A percentile compares a stretch with the other conserved stretches of the same genome.
phyloP scores from a whole-genome alignment of 2,329 filamentous ascomycete species.

The Dendryphion nanum region DNA sequence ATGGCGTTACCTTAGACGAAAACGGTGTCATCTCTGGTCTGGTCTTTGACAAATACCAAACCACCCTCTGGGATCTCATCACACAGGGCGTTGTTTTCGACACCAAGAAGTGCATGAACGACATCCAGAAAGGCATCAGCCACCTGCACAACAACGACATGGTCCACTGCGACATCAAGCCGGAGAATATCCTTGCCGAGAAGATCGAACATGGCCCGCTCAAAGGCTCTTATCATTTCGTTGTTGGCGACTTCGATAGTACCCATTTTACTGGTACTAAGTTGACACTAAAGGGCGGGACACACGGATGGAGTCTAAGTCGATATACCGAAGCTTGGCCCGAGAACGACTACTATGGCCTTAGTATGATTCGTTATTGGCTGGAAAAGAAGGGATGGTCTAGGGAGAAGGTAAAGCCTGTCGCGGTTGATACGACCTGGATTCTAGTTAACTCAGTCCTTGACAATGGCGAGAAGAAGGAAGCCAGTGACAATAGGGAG shows the following conservation, averaged over 20 bases:
- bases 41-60: conserved; percentile 4
- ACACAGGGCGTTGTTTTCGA: not conserved
- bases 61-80: conserved; percentile 4
- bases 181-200: conserved; percentile 5
- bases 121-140: conserved; percentile 1
- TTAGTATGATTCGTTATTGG: not conserved
- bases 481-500: too few relatives aligned
- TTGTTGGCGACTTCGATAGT: conserved; percentile 1
- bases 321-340: not conserved
- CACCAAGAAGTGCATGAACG: not conserved
- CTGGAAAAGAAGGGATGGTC: not conserved
- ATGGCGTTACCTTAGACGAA: conserved; percentile 1
- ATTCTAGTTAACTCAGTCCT: too few relatives aligned
- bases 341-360: conserved; percentile 1
- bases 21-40: conserved; percentile 3
- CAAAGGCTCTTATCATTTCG: too few relatives aligned
- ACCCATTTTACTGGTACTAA: not conserved
- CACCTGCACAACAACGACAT: conserved; percentile 3
- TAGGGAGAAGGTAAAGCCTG: too few relatives aligned
- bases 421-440: too few relatives aligned
- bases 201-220: too few relatives aligned
- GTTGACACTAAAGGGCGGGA: not conserved
- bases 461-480: too few relatives aligned
- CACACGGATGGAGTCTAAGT: not conserved
- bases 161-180: conserved; percentile 6